A percentile compares a stretch with the other conserved stretches of the same genome.
Evolutionary conservation across 1,139 yeast genomes (phyloP).

Genomic region (Lodderomyces elongisporus): DNA sequence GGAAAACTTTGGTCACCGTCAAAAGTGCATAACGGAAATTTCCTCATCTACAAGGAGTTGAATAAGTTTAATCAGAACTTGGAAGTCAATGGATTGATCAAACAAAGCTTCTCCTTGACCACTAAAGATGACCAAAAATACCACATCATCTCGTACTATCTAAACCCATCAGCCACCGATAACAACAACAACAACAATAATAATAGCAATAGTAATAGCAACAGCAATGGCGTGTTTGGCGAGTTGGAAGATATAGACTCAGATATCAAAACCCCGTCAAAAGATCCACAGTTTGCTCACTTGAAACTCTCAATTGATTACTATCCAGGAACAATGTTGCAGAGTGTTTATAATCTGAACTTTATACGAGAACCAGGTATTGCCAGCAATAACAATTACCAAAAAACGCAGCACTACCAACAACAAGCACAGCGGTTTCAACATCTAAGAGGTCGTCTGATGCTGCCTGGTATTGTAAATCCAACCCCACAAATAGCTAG

Average conservation of each 20-base stretch:
- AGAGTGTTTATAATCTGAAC: background rate
- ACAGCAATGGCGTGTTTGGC: conserved; percentile 1
- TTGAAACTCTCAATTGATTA: conserved; percentile 16
- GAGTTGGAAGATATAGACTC: conserved; percentile 4
- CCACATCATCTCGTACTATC: conserved; percentile 52
- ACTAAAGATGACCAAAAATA: conserved; percentile 46
- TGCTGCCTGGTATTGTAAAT: no score
- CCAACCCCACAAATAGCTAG: no score
- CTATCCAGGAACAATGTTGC: conserved; percentile 14
- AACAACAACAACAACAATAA: conserved; percentile 2
- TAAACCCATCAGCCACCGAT: conserved; percentile 12
- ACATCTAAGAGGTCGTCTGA: no score
- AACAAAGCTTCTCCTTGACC: conserved; percentile 53
- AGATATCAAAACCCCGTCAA: conserved; percentile 13
- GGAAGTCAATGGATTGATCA: conserved; percentile 39
- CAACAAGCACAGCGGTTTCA: no score
- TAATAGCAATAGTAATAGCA: conserved; percentile 9
- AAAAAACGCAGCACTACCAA: no score
- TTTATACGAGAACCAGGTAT: background rate
- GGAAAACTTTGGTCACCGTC: conserved; percentile 71
- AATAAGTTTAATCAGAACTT: conserved; percentile 23
- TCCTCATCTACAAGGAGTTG: conserved; percentile 61
- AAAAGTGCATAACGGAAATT: conserved; percentile 55
- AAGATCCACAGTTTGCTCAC: conserved; percentile 17
- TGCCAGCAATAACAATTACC: background rate